These are phyloP conservation scores for Wolfiporia cocos DNA, from an alignment of 1,284 basidiomycete species.

Conservation along the genomic window DNA sequence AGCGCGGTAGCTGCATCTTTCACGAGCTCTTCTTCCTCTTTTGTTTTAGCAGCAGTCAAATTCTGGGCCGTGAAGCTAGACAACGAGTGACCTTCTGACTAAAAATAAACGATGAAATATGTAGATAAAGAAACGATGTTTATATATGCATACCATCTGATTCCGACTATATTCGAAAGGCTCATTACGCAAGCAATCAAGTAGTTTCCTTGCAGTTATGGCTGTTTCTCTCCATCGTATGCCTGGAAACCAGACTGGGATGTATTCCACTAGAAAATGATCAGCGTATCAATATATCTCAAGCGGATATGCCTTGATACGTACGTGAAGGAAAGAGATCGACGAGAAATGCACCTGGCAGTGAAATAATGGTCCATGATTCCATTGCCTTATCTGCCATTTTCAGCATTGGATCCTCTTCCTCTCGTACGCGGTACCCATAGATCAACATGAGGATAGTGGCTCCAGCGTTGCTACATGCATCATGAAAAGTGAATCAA, in stretches of 20 bases:
- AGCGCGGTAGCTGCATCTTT: conserved; percentile 24
- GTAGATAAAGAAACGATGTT: too few species aligned
- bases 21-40: conserved; percentile 20
- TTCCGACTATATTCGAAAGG: conserved; percentile 20
- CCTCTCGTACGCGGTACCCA: conserved; percentile 27
- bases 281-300: background rate
- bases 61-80: conserved; percentile 21
- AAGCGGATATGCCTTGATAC: conserved; percentile 2
- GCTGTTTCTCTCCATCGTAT: conserved; percentile 18
- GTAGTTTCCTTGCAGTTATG: too few species aligned
- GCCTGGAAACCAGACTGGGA: conserved; percentile 27
- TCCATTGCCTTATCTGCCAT: conserved; percentile 25
- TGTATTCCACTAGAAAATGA: conserved; percentile 10
- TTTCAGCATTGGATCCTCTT: conserved; percentile 25
- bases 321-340: conserved; percentile 25
- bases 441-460: conserved; percentile 29
- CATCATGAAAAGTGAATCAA: too few species aligned
- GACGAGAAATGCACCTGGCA: conserved; percentile 25
- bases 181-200: conserved; percentile 18
- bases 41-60: conserved; percentile 16
- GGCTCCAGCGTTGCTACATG: conserved; percentile 27
- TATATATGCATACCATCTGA: too few species aligned
- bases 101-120: too few species aligned
- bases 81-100: conserved; percentile 21
- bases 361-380: conserved; percentile 19